Conservation (phyloP, 2,329 filamentous ascomycete species). For the Diaporthe sp. region DNA sequence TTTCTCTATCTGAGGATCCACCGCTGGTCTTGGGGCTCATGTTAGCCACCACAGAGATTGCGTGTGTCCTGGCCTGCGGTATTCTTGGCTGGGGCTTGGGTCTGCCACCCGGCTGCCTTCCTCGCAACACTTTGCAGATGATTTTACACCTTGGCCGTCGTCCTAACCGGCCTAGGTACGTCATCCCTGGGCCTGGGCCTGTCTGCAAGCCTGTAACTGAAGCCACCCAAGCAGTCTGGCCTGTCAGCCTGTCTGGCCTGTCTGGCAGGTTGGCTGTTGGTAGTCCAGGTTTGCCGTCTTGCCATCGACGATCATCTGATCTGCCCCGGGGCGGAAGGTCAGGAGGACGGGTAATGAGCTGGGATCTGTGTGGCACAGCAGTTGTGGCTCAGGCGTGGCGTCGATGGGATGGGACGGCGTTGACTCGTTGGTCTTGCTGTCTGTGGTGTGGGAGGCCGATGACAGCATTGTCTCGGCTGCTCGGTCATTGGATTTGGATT, state of each 20-base stretch:
- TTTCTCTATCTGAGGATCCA: not conserved
- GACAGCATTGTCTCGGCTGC: not conserved
- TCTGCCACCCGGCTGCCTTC: not conserved
- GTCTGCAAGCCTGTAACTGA: not conserved
- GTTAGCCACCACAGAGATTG: conserved; percentile 8
- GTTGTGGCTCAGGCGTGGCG: conserved; percentile 25
- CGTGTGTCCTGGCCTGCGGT: conserved; percentile 11
- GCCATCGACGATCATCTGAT: conserved; percentile 21
- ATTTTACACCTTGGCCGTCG: conserved; percentile 4
- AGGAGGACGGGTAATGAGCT: not conserved
- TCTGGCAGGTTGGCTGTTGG: not conserved
- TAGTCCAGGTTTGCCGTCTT: not conserved
- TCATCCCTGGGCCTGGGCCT: conserved; percentile 4
- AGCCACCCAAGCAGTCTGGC: not conserved
- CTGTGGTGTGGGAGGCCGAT: not conserved
- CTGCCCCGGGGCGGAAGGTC: not conserved
- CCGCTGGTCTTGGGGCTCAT: not conserved
- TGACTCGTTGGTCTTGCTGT: not conserved
- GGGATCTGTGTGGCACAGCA: conserved; percentile 15
- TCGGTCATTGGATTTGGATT: not conserved
- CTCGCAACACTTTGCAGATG: conserved; percentile 3
- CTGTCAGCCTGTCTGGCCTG: not conserved
- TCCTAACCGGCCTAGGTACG: not conserved
- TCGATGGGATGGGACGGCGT: not conserved
- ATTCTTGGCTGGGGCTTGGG: conserved; percentile 17